Base-by-base conservation (phyloP, 1,139 yeast species). In the Kluyveromyces marxianus region DNA sequence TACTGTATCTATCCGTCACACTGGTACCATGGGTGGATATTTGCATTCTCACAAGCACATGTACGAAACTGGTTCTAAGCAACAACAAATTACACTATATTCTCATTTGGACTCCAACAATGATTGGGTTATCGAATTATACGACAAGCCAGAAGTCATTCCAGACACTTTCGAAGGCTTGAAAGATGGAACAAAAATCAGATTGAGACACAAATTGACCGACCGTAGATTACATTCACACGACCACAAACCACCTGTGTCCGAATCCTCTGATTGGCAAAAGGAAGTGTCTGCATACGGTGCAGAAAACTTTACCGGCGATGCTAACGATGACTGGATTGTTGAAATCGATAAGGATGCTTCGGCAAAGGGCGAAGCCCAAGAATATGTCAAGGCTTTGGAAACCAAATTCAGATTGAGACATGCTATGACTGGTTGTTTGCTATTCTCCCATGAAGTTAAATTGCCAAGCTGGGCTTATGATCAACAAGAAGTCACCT, bases 381-480 rank as follows among this genome's bases (percentile, higher is more conserved):
- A 76, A 56, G 69, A 74, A 35, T 71, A 76, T 46, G 76, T 92
- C 37, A 78, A 81, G 55, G 94, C 98, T 3, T 69, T 94, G 49
- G 82, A 86, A 47, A 83, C 97, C 39, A 75, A 86, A 49, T 86
- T 94, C 74, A 77, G 94, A 68, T 76, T 94, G 54, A 81, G 79
- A 65, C 98, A 94, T 63, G 89, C 94, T 44, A 79, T 86, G 82
- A 76, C 92, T 35, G 96, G 96, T 44, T 81, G 95, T 68, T 83
- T 84, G 60, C 72, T 94, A 59, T 92, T 90, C 68, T 87, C 97
- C 28, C 89, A 87, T 62, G 81, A 78, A 52, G 83, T 79, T 44
- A 87, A 86, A 67, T 77, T 92, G 56, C 98, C 98, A 48, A 83
- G 81, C 48, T 92, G 97, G 97, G 98, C 92, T 3, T 89, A 84